A percentile compares a stretch with the other conserved stretches of the same genome.
These are phyloP conservation scores for Colletotrichum tropicicola DNA, from an alignment of 2,329 filamentous ascomycete species.

Conservation along the genomic window DNA sequence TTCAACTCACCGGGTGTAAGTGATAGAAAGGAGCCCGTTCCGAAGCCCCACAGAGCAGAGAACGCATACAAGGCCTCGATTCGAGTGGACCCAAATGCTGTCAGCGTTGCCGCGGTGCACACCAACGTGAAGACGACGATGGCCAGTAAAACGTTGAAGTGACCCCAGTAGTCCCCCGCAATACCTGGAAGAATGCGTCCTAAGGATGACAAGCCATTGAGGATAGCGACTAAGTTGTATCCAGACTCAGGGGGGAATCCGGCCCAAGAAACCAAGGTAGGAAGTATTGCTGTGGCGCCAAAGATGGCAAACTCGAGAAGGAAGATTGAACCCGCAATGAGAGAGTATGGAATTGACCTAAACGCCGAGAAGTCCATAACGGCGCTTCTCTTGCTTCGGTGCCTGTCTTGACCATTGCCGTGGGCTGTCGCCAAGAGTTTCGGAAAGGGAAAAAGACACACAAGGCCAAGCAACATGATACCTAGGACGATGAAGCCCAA, in stretches of 20 bases:
- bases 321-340: conserved; percentile 52
- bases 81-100: conserved; percentile 51
- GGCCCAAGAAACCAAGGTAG: conserved; percentile 50
- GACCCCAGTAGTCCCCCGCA: conserved; percentile 50
- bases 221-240: conserved; percentile 53
- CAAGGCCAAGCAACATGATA: conserved; percentile 35
- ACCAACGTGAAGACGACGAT: conserved; percentile 32
- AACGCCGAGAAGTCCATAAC: conserved; percentile 52
- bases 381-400: conserved; percentile 25
- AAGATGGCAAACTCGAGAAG: conserved; percentile 59
- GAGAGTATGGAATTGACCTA: conserved; percentile 47
- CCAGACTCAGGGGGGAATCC: conserved; percentile 47
- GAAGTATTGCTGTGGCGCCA: conserved; percentile 53
- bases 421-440: conserved; percentile 28
- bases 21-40: conserved; percentile 47
- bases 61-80: conserved; percentile 52
- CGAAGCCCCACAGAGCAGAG: conserved; percentile 56
- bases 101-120: conserved; percentile 51
- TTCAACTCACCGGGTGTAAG: conserved; percentile 41
- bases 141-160: conserved; percentile 53
- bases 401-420: conserved; percentile 5
- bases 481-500: conserved; percentile 39
- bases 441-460: conserved; percentile 44
- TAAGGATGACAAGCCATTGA: conserved; percentile 51
- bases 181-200: conserved; percentile 55